Evolutionary conservation across 805 yeast species (phyloP), one percentile per base, ranked within the genome.

Genomic region (Pichia manshurica): DNA sequence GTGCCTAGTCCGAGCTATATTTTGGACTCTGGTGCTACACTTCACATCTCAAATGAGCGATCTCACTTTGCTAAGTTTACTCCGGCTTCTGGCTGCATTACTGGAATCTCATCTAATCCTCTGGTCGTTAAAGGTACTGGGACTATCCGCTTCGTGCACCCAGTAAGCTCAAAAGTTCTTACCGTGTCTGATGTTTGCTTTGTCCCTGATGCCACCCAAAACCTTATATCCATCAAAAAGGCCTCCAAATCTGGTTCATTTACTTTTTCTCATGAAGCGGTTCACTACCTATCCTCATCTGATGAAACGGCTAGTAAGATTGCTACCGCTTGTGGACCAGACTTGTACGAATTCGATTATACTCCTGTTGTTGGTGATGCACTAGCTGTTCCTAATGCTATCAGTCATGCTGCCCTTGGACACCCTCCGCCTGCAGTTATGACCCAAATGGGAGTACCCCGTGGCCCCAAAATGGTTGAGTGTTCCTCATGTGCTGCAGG

Each of bases 381-480:
- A 15, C 20, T 19, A 19, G 29, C 13, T 20, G 9, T 37, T 12
- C 15, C n/a, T 6, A 7, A 21, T 20, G 20, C 16, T 16, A 7
- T 28, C 19, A 17, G 22, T 17, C 44, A 41, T 21, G n/a, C 12
- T 5, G 32, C 33, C 9, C 32, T 41, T 8, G 44, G 44, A 4
- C 44, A 41, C 25, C 44, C 29, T 32, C n/a, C 44, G 13, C 44
- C 44, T 7, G 44, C 21, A 12, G 37, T 32, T 19, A 41, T 41
- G 44, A 12, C 22, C n/a, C 37, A 31, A 12, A n/a, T 41, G 15
- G 44, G 44, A 9, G 21, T 20, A 29, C n/a, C 15, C 17, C 13
- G 15, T 17, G 43, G 35, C 25, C 23, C 34, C 15, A 25, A 25
- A 9, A 40, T 25, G 16, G 43, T 17, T 28, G 34, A 40, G 23